Conservation (phyloP, 2,329 filamentous ascomycete genomes). For the Botrytis medusae region DNA sequence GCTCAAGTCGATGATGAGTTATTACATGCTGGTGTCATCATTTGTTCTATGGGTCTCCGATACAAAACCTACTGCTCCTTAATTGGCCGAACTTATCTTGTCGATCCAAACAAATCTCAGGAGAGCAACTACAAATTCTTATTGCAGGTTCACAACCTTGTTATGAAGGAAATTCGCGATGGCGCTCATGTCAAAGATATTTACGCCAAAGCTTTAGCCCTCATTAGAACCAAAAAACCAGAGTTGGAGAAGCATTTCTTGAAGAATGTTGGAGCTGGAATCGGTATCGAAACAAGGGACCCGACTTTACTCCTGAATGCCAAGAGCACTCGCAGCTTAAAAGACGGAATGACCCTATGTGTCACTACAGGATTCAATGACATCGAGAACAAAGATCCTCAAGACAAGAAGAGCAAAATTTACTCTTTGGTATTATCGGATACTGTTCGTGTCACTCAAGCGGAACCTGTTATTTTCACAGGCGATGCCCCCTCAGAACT, state of each 20-base stretch:
- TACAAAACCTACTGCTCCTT: slow-evolving; percentile 96
- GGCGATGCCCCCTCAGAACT: slow-evolving; percentile 88
- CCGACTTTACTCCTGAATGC: slow-evolving; percentile 77
- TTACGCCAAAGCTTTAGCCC: slow-evolving; percentile 78
- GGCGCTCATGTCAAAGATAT: slow-evolving; percentile 85
- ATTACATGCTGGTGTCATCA: slow-evolving; percentile 88
- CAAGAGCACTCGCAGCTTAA: slow-evolving; percentile 80
- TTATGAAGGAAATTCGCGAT: slow-evolving; percentile 87
- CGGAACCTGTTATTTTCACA: slow-evolving; percentile 86
- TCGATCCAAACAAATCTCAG: slow-evolving; percentile 95
- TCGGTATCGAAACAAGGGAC: slow-evolving; percentile 90
- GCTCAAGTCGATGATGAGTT: slow-evolving; percentile 77
- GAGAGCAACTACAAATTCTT: slow-evolving; percentile 93
- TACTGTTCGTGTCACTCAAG: slow-evolving; percentile 80
- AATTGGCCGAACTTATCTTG: slow-evolving; percentile 90
- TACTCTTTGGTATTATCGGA: slow-evolving; percentile 92
- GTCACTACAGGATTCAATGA: slow-evolving; percentile 89
- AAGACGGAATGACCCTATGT: slow-evolving; percentile 95
- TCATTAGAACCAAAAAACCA: slow-evolving; percentile 87
- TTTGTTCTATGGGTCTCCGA: slow-evolving; percentile 85
- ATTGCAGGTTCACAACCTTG: slow-evolving; percentile 78
- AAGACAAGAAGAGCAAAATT: slow-evolving; percentile 83
- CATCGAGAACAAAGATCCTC: slow-evolving; percentile 79
- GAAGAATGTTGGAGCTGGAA: slow-evolving; percentile 87
- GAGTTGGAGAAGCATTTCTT: slow-evolving; percentile 94